Evolutionary conservation across 176 grass and related monocot genomes (phyloP), one percentile per base, ranked within the genome.

Genomic region (Themeda triandra): DNA sequence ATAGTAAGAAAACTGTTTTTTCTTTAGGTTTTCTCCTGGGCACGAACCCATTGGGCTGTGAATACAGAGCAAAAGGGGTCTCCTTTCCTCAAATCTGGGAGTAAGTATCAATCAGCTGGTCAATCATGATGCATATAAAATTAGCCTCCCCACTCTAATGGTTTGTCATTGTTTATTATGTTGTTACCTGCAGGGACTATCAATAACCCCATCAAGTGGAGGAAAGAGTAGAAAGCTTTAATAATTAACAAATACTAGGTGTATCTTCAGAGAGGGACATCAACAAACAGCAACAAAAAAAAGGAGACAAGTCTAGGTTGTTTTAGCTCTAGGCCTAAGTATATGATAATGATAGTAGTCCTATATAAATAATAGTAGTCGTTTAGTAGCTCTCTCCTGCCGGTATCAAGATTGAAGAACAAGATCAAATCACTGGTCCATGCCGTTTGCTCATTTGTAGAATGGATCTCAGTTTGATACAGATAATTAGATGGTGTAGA

Each of bases 21-120:
- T 41, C 62, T 33, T 83, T 71, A 98, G 95, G 88, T 86, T 94
- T 73, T 88, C 92, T 28, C 88, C 92, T 84, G 87, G 89, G 64
- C 90, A 91, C 88, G 92, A 91, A 65, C 85, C 92, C 44, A 83
- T 94, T 78, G 92, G 92, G 23, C 86, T 97, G 88, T 97, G 92
- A 97, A 93, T 90, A 91, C 17, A 85, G n/a, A 48, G 80, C 27
- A 60, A 54, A 67, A 63, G 48, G 72, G 78, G 67, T 77, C 31
- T 46, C n/a, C 51, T 92, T 88, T 79, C 83, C 53, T 80, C 71
- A 71, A 60, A 77, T 7, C 29, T 86, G 76, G 37, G 83, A 83
- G 86, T 94, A 88, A 89, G 94, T 72, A 65, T 44, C 63, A 83
- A 62, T 77, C 65, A 71, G 8, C 15, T 33, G 73, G 59, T 59